Conservation (phyloP, 1,284 basidiomycete species). For the Leccinum pachyderme region DNA sequence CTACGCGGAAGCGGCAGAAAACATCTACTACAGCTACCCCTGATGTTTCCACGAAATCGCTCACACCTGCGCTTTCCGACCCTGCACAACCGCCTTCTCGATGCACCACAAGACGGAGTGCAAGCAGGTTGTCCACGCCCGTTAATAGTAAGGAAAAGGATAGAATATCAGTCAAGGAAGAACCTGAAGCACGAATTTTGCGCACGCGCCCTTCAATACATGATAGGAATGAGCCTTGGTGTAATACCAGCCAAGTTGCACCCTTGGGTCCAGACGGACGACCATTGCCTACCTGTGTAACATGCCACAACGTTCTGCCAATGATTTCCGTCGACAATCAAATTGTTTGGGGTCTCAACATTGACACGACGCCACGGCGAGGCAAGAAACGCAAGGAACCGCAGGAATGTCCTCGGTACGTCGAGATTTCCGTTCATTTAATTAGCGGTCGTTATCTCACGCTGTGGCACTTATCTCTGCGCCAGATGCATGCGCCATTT, state of each 20-base stretch:
- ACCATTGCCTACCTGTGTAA: conserved; percentile 60
- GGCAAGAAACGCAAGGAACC: conserved; percentile 56
- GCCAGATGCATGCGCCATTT: conserved; percentile 71
- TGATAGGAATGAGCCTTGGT: conserved; percentile 36
- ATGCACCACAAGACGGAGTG: conserved; percentile 19
- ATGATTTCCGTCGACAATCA: conserved; percentile 69
- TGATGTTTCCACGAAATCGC: conserved; percentile 22
- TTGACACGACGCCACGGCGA: conserved; percentile 44
- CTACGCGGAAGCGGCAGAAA: conserved; percentile 54
- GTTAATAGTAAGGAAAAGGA: conserved; percentile 38
- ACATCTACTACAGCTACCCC: conserved; percentile 34
- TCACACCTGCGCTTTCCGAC: conserved; percentile 28
- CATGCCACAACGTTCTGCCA: conserved; percentile 65
- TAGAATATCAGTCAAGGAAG: conserved; percentile 45
- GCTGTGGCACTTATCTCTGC: conserved; percentile 11
- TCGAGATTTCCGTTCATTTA: conserved; percentile 21
- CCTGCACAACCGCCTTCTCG: conserved; percentile 15
- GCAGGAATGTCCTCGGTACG: conserved; percentile 72
- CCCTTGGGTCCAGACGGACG: conserved; percentile 55
- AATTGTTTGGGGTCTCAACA: conserved; percentile 66
- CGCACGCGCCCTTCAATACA: conserved; percentile 43
- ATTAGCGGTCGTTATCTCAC: conserved; percentile 18
- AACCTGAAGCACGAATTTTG: conserved; percentile 47
- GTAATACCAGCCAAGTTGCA: conserved; percentile 38
- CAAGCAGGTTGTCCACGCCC: conserved; percentile 32